Conservation (phyloP, 202 grass and related monocot species). For the Brachypodium distachyon region DNA sequence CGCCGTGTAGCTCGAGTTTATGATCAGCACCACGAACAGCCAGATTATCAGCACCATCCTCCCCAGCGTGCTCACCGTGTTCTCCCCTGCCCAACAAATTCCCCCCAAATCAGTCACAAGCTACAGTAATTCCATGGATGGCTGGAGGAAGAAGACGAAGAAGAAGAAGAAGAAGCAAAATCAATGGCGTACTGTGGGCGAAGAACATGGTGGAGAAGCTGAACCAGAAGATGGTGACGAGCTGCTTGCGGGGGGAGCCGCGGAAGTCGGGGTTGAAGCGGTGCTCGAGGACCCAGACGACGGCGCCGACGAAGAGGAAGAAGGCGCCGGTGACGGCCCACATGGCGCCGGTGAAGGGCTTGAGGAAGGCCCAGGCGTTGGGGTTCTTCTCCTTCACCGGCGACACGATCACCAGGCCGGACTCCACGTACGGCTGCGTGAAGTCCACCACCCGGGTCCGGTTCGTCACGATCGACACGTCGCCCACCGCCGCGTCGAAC, state of each 20-base stretch:
- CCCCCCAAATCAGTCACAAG: too few species aligned
- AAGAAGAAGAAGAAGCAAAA: not conserved
- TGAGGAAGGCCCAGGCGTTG: constrained; percentile 65
- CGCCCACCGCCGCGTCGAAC: constrained; percentile 56
- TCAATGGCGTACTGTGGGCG: constrained; percentile 27
- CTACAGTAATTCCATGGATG: too few species aligned
- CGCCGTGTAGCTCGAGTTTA: constrained; percentile 72
- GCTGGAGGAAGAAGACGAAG: too few species aligned
- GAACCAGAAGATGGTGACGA: constrained; percentile 62
- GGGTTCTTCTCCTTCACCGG: constrained; percentile 37
- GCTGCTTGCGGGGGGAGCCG: constrained; percentile 38
- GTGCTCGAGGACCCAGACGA: constrained; percentile 76
- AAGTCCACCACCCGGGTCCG: constrained; percentile 53
- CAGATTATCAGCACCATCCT: constrained; percentile 65
- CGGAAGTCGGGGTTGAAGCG: constrained; percentile 47
- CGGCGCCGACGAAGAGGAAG: constrained; percentile 61
- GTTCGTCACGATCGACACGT: constrained; percentile 62
- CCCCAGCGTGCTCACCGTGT: constrained; percentile 56
- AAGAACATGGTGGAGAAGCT: constrained; percentile 76
- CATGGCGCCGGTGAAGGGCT: constrained; percentile 57
- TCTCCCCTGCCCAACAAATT: too few species aligned
- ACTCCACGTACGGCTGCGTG: constrained; percentile 63
- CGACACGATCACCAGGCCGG: constrained; percentile 61
- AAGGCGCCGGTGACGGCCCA: constrained; percentile 50
- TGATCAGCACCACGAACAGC: constrained; percentile 72